Percentiles rank a stretch among this genome's conserved stretches.
Conservation (phyloP, 495 filamentous ascomycete species). For the Rhypophila decipiens region DNA sequence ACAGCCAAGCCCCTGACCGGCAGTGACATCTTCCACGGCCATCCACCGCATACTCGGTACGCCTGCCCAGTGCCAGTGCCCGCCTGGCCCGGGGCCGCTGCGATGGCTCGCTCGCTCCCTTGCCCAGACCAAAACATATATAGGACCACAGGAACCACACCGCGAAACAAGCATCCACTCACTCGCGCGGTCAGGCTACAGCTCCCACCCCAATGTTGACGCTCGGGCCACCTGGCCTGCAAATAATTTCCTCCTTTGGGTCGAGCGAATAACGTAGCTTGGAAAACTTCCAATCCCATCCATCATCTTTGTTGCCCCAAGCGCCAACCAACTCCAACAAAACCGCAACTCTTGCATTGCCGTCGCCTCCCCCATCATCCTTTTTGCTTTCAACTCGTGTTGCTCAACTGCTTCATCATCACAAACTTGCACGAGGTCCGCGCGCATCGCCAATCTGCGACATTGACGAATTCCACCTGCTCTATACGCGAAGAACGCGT, state of each 20-base stretch:
- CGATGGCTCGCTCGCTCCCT: too few species aligned
- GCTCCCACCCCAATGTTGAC: background rate
- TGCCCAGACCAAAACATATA: too few species aligned
- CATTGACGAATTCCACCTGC: slow-evolving; percentile 6
- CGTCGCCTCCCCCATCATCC: too few species aligned
- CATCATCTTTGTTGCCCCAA: background rate
- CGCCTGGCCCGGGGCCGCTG: too few species aligned
- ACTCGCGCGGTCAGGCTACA: too few species aligned
- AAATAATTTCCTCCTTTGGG: slow-evolving; percentile 26
- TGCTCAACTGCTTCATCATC: slow-evolving; percentile 20
- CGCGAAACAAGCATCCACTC: too few species aligned
- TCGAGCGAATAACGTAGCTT: slow-evolving; percentile 7
- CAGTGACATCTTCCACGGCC: too few species aligned
- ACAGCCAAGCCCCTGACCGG: too few species aligned
- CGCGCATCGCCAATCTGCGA: slow-evolving; percentile 6
- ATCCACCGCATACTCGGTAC: too few species aligned
- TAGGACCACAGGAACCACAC: too few species aligned
- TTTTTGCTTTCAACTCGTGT: too few species aligned
- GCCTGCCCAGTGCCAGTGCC: too few species aligned
- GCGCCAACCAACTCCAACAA: slow-evolving; percentile 13
- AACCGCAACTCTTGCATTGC: background rate
- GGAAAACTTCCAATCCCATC: slow-evolving; percentile 21
- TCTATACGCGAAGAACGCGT: slow-evolving; percentile 25
- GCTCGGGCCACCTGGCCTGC: slow-evolving; percentile 25
- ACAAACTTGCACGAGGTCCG: slow-evolving; percentile 7